Evolutionary conservation across 2,329 filamentous ascomycete species (phyloP).

Genomic region (Pyricularia pennisetigena): DNA sequence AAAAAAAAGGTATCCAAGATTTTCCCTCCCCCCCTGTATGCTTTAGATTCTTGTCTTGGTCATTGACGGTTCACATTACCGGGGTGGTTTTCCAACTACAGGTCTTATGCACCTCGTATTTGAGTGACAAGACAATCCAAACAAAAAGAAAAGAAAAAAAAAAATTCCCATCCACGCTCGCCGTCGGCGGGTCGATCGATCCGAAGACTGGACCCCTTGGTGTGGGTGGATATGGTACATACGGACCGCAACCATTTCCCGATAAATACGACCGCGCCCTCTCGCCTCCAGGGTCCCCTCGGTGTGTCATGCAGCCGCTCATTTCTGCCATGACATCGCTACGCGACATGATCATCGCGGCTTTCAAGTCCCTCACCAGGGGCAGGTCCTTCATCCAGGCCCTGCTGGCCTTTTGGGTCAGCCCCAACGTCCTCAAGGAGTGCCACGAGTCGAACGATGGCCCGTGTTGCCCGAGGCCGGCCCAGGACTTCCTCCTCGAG

Average conservation of each 20-base stretch:
- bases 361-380: conserved; percentile 46
- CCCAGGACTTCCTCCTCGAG: conserved; percentile 45
- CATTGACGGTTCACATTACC: neutral
- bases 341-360: conserved; percentile 42
- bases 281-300: neutral
- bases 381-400: conserved; percentile 51
- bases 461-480: conserved; percentile 14
- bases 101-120: neutral
- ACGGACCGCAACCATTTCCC: conserved; percentile 3
- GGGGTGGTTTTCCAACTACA: neutral
- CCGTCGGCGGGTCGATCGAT: neutral
- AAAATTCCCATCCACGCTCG: neutral
- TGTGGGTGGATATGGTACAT: neutral
- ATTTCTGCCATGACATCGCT: conserved; percentile 48
- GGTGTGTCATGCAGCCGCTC: conserved; percentile 38
- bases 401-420: conserved; percentile 44
- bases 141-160: neutral
- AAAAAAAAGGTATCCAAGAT: neutral
- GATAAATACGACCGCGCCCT: neutral
- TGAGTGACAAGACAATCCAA: neutral
- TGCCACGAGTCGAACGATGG: neutral
- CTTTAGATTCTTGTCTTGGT: neutral
- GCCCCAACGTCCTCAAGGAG: conserved; percentile 24
- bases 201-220: neutral
- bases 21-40: neutral